Base-by-base conservation (phyloP, 257 asterid genomes). In the Solanum gandarillasii region DNA sequence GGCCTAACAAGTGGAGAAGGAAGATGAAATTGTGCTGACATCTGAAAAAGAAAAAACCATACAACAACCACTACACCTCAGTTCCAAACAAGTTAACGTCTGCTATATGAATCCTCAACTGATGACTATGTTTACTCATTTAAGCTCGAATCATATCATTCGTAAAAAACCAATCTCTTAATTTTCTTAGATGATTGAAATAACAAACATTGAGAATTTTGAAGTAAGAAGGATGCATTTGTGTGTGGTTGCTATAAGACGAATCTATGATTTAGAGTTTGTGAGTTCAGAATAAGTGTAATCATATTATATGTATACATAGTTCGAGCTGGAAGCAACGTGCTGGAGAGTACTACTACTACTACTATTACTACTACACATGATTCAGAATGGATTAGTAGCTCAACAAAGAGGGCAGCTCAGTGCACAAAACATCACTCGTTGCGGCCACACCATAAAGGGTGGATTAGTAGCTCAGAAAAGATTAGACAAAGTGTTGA, bases 1-100 rank as follows among this genome's bases (percentile, higher is more conserved):
- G 92, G 88, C 86, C 39, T 89, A 35, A 88, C 82, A 31, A 94
- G 88, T 84, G 98, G 94, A 35, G 95, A 93, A 32, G 95, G 92
- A 43, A 92, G 88, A 48, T 92, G 91, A 27, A 91, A 91, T 20
- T 89, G 92, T 62, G 93, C 96, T 41, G 88, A 83, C 90, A 92
- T 90, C 98, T 94, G 92, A 2, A 25, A 58, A 9, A 29, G n/a
- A 23, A 39, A 52, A 7, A 48, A 38, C 6, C 9, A 48, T 58
- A 18, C 46, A 73, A 73, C 46, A 71, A 73, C 82, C 1, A 35
- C 70, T 74, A 35, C 10, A 14, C 18, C 52, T 74, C 20, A 36
- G 55, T 74, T 0, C 52, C 52, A 38, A 36, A 36, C 83, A 75
- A 11, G 10, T 5, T 75, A 13, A n/a, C 0, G 2, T 34, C 46